Base-by-base conservation (phyloP, 2,329 filamentous ascomycete species). In the Ceratocystis huliohia region DNA sequence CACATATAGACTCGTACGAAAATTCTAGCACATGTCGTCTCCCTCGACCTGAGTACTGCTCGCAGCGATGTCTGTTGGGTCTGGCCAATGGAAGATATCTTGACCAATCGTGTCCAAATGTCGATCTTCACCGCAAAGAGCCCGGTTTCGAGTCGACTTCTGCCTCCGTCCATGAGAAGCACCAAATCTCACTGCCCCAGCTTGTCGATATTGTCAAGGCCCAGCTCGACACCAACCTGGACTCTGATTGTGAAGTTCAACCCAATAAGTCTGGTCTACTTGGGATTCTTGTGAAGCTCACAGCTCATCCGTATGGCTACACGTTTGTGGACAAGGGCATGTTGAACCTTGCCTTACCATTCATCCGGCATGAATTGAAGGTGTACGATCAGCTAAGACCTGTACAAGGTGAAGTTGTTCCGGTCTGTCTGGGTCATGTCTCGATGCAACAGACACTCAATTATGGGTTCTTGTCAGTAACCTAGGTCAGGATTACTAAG, bases 281-380 rank as follows among this genome's bases (percentile, higher is more conserved):
- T 25, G 22, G 22, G 22, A 25, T 25, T 25, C 22, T 25, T 25
- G 22, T 25, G 22, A 25, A 25, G 22, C 22, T 25, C 22, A 25
- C 22, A 25, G 22, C 22, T 25, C 22, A 25, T 2, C 22, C 22
- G 22, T 25, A 25, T 25, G 22, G 22, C 22, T 25, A 25, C 22
- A 25, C 22, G 22, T 22, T 63, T 48, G 61, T 63, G 17, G 61
- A 13, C 6, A 63, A 63, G 61, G 61, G 28, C 61, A 20, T 15
- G 61, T 20, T 45, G 10, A 20, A 46, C 6, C 5, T 25, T 20
- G n/a, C 22, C 22, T 25, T 25, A 25, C 1, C 22, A 25, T 25
- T 25, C 22, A 25, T 25, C 22, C 22, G 22, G 22, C 22, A 25
- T 25, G 22, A 25, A 25, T 2, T 25, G 2, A 1, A 25, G 22